Percentiles rank a stretch among this genome's conserved stretches.
Evolutionary conservation across 331 rosid species (phyloP).

Genomic region (Ulmus americana): DNA sequence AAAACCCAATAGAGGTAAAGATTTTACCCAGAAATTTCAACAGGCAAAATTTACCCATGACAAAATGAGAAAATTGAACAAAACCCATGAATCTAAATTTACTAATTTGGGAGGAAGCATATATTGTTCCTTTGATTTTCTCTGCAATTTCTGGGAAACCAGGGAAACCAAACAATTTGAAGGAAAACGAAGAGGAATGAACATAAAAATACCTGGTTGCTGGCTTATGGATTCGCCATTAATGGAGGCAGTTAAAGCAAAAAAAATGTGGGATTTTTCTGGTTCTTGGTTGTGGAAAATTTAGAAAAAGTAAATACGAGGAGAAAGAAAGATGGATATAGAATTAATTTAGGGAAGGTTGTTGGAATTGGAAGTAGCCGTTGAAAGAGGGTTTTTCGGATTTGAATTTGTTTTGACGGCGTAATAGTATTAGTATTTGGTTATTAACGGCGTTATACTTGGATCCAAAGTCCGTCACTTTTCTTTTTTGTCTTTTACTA

Average conservation of each 20-base stretch:
- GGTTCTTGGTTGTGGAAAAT: constrained; percentile 18
- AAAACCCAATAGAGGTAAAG: neutral
- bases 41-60: neutral
- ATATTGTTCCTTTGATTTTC: neutral
- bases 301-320: neutral
- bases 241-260: neutral
- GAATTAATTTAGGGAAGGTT: neutral
- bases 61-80: neutral
- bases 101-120: neutral
- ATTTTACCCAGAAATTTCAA: neutral
- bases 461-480: neutral
- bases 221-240: constrained; percentile 21
- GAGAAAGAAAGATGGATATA: neutral
- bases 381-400: constrained; percentile 16
- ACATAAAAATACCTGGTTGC: constrained; percentile 38
- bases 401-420: constrained; percentile 16
- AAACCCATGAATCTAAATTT: neutral
- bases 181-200: constrained; percentile 11
- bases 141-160: constrained; percentile 9
- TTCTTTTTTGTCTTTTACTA: neutral
- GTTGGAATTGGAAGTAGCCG: constrained; percentile 26
- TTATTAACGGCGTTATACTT: constrained; percentile 21
- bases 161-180: constrained; percentile 19
- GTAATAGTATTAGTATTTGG: neutral
- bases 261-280: constrained; percentile 10